Evolutionary conservation across 805 yeast species (phyloP).

Genomic region (Spathaspora arborariae): DNA sequence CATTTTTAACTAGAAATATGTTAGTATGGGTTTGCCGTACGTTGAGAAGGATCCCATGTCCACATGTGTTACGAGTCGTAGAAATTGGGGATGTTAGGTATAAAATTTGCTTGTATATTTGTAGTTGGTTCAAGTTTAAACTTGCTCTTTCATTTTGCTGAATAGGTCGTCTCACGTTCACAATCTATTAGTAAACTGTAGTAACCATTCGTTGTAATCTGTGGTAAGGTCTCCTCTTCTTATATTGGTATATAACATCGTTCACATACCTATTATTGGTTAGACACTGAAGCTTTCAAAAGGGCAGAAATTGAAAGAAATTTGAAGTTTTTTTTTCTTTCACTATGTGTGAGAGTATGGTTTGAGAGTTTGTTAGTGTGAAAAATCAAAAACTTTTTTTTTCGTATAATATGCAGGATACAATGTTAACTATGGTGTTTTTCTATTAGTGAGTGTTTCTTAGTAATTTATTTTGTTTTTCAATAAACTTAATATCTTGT

Average conservation of each 20-base stretch:
- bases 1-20: conserved; percentile 51
- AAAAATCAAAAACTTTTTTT: neutral
- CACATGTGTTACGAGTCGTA: no score
- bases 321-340: neutral
- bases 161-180: neutral
- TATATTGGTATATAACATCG: neutral
- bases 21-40: conserved; percentile 19
- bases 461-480: no score
- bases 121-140: no score
- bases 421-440: neutral
- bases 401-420: neutral
- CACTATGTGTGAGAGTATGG: neutral
- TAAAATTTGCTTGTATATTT: no score
- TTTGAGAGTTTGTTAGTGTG: neutral
- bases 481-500: no score
- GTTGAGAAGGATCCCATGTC: neutral
- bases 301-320: neutral
- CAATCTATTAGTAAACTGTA: neutral
- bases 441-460: no score
- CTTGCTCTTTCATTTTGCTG: neutral
- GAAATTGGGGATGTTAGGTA: no score
- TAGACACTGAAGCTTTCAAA: conserved; percentile 1
- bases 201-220: neutral
- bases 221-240: neutral
- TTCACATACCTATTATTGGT: conserved; percentile 5